A percentile compares a stretch with the other conserved stretches of the same genome.
phyloP scores from a whole-genome alignment of 1,284 basidiomycete genomes.

The Inonotus obliquus region DNA sequence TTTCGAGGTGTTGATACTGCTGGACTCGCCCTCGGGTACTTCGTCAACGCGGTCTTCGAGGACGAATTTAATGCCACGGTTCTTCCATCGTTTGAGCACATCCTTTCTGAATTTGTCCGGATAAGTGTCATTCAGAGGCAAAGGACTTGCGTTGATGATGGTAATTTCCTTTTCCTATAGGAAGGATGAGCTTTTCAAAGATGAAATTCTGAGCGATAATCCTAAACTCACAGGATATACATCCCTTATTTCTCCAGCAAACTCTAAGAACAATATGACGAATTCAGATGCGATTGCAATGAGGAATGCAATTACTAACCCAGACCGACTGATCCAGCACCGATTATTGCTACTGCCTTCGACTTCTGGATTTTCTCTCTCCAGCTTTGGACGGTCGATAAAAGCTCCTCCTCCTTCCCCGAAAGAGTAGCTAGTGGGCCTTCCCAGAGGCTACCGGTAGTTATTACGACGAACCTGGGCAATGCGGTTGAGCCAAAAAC shows the following conservation, averaged over 20 bases:
- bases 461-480: constrained; percentile 41
- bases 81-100: constrained; percentile 37
- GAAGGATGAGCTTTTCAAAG: neutral
- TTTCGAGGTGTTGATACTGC: constrained; percentile 44
- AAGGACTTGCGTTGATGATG: constrained; percentile 49
- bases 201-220: neutral
- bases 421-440: constrained; percentile 32
- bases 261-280: constrained; percentile 33
- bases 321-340: constrained; percentile 58
- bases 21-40: constrained; percentile 31
- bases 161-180: constrained; percentile 55
- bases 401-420: constrained; percentile 27
- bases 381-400: constrained; percentile 38
- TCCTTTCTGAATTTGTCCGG: constrained; percentile 50
- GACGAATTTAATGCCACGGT: constrained; percentile 46
- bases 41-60: constrained; percentile 52
- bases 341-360: constrained; percentile 49
- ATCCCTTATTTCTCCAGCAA: constrained; percentile 56
- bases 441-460: constrained; percentile 53
- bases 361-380: constrained; percentile 43
- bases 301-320: constrained; percentile 34
- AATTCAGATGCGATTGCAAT: constrained; percentile 1
- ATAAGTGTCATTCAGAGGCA: constrained; percentile 55
- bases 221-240: constrained; percentile 38
- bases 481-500: neutral